A percentile compares a stretch with the other conserved stretches of the same genome.
Evolutionary conservation across 2,329 filamentous ascomycete species (phyloP).

Genomic region (Ilyonectria sp.): DNA sequence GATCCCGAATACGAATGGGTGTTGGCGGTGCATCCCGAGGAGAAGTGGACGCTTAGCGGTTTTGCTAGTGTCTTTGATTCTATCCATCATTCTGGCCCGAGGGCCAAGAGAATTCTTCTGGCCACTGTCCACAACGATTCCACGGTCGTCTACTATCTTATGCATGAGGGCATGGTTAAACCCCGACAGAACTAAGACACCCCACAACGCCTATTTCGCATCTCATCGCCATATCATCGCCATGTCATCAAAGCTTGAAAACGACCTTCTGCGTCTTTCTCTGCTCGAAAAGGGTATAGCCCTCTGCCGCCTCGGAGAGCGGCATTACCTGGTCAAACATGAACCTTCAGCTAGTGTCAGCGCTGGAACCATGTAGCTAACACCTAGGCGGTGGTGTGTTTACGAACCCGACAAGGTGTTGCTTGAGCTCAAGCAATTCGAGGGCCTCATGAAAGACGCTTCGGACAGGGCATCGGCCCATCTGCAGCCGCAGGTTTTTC

Average conservation of each 20-base stretch:
- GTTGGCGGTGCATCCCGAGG: constrained; percentile 78
- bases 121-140: constrained; percentile 85
- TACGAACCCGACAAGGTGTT: constrained; percentile 76
- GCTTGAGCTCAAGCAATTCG: constrained; percentile 75
- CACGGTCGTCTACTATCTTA: constrained; percentile 86
- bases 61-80: constrained; percentile 81
- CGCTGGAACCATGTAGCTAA: background rate
- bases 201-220: background rate
- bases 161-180: constrained; percentile 90
- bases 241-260: constrained; percentile 66
- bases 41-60: constrained; percentile 78
- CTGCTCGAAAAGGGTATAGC: constrained; percentile 80
- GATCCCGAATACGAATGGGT: constrained; percentile 81
- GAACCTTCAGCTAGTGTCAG: constrained; percentile 66
- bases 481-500: constrained; percentile 81
- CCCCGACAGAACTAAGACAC: constrained; percentile 81
- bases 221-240: background rate
- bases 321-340: constrained; percentile 85
- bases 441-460: constrained; percentile 79
- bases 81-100: constrained; percentile 62
- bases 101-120: constrained; percentile 79
- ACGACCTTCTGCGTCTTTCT: constrained; percentile 83
- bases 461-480: constrained; percentile 83
- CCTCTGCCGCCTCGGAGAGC: constrained; percentile 75
- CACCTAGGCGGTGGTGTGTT: background rate